Conservation (phyloP, 2,329 filamentous ascomycete genomes). For the Teratosphaeria epicoccoides region DNA sequence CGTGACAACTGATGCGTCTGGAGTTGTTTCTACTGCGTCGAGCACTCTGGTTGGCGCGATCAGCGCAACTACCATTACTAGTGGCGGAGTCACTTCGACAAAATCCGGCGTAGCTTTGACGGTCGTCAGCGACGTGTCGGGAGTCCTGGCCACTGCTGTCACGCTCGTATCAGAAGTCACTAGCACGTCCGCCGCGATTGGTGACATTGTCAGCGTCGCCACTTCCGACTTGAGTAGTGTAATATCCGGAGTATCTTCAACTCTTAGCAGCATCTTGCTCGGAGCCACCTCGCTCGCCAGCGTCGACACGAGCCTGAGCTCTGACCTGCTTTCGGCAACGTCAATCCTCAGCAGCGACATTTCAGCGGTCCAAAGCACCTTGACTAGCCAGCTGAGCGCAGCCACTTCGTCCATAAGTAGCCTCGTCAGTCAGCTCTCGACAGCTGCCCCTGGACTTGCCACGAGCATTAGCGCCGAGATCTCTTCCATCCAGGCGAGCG, state of each 20-base stretch:
- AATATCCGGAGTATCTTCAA: neutral
- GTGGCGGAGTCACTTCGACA: neutral
- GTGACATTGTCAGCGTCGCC: neutral
- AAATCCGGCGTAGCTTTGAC: neutral
- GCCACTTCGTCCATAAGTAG: neutral
- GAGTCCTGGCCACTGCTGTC: neutral
- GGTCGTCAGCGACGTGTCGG: neutral
- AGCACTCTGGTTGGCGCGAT: neutral
- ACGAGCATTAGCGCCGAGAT: neutral
- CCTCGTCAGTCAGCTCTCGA: neutral
- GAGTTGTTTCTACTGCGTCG: neutral
- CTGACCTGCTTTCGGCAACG: neutral
- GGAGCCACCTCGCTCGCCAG: neutral
- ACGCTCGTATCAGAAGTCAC: neutral
- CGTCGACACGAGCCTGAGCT: neutral
- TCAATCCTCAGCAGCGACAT: neutral
- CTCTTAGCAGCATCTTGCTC: neutral
- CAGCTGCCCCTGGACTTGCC: neutral
- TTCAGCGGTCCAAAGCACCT: neutral
- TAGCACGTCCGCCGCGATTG: neutral
- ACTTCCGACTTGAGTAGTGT: neutral
- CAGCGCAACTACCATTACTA: neutral
- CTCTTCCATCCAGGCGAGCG: neutral
- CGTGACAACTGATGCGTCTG: neutral
- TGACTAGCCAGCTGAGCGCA: neutral